phyloP scores from a whole-genome alignment of 257 asterid species.

The Orobanche coerulescens region DNA sequence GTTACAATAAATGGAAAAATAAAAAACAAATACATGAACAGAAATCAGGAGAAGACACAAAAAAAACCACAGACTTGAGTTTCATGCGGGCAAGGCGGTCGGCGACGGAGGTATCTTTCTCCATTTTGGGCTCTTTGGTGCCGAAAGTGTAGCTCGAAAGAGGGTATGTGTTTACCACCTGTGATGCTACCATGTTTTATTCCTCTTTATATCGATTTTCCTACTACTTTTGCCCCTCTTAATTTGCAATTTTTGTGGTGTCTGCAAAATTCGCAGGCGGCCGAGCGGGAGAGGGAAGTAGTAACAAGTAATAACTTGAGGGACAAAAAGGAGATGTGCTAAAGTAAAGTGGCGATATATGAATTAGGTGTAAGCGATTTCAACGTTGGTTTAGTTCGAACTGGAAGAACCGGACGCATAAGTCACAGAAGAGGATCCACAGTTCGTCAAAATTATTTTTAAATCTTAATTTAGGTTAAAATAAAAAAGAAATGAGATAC shows the following conservation, averaged over 20 bases:
- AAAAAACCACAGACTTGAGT: slow-evolving; percentile 50
- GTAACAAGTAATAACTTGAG: background rate
- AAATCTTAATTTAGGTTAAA: no score
- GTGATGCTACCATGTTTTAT: slow-evolving; percentile 45
- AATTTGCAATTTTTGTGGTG: background rate
- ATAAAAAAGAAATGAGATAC: no score
- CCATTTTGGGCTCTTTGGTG: slow-evolving; percentile 84
- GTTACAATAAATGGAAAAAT: background rate
- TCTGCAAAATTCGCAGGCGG: slow-evolving; percentile 13
- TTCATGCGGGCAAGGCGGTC: slow-evolving; percentile 95
- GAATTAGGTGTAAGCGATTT: background rate
- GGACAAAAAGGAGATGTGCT: background rate
- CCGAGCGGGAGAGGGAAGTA: slow-evolving; percentile 12
- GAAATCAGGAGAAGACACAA: background rate
- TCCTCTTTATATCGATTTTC: background rate
- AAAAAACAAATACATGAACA: background rate
- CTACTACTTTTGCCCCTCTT: background rate
- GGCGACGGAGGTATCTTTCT: slow-evolving; percentile 81
- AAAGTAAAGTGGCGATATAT: background rate
- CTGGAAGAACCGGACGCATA: slow-evolving; percentile 5
- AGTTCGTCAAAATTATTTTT: no score
- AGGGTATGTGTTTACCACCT: slow-evolving; percentile 68
- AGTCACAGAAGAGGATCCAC: background rate
- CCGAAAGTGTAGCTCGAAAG: slow-evolving; percentile 83
- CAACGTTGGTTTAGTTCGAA: background rate